These are phyloP conservation scores for Aspergillus heteromorphus DNA, from an alignment of 495 filamentous ascomycete genomes.

Conservation along the genomic window DNA sequence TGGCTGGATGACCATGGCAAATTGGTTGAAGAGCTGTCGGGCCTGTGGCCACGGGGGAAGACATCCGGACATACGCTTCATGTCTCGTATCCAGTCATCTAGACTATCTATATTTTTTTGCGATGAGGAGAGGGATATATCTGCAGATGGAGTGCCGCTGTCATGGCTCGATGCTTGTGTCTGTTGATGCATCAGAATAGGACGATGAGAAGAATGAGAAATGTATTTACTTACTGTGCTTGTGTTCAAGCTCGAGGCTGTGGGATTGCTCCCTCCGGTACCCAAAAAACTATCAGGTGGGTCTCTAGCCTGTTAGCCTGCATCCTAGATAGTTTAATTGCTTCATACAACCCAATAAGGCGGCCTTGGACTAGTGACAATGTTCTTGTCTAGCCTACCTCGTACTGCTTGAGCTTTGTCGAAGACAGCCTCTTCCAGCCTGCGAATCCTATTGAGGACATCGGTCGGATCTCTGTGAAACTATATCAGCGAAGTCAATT, in stretches of 20 bases:
- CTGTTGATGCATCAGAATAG: not conserved
- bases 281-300: not conserved
- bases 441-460: not conserved
- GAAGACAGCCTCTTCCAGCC: not conserved
- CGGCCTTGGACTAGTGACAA: not conserved
- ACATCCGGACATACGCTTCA: not conserved
- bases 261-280: not conserved
- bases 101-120: not conserved
- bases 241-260: not conserved
- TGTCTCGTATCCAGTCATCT: not conserved
- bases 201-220: not conserved
- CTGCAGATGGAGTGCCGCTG: not conserved
- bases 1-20: constrained; percentile 18
- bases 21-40: constrained; percentile 20
- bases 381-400: not conserved
- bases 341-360: not conserved
- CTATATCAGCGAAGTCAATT: not conserved
- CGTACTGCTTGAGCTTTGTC: not conserved
- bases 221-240: not conserved
- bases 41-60: constrained; percentile 23
- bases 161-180: not conserved
- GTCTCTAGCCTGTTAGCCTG: not conserved
- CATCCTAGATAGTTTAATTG: too few relatives aligned
- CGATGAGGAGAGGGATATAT: not conserved
- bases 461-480: not conserved